Conservation (phyloP, 768 basidiomycete genomes). For the Lactarius trivialis region DNA sequence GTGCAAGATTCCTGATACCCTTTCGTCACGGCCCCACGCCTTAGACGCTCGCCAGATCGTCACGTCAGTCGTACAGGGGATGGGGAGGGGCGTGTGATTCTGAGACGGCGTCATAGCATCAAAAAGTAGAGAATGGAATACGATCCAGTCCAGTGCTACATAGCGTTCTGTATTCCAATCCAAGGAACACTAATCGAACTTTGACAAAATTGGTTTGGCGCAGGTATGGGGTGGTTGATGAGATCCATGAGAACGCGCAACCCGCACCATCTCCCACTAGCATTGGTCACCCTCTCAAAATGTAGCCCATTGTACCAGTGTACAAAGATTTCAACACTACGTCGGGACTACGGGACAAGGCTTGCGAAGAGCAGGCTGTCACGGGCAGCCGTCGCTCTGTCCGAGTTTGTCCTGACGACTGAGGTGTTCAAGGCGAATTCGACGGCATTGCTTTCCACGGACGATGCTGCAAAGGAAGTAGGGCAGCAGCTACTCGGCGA, state of each 20-base stretch:
- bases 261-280: background rate
- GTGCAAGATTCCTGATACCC: background rate
- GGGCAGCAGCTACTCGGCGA: constrained; percentile 81
- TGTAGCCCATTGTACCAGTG: background rate
- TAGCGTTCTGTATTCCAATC: background rate
- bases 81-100: background rate
- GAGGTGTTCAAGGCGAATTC: background rate
- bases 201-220: background rate
- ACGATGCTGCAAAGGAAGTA: constrained; percentile 59
- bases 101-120: background rate
- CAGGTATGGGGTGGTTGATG: background rate
- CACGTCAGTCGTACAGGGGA: background rate
- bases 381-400: background rate
- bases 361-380: background rate
- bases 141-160: background rate
- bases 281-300: background rate
- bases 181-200: background rate
- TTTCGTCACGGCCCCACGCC: background rate
- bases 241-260: background rate
- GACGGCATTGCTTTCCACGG: constrained; percentile 39
- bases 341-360: background rate
- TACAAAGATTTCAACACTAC: background rate
- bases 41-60: background rate
- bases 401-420: background rate
- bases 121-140: background rate